A percentile compares a stretch with the other conserved stretches of the same genome.
phyloP scores from a whole-genome alignment of 2,329 filamentous ascomycete genomes.

The Diaporthe aspalathi region DNA sequence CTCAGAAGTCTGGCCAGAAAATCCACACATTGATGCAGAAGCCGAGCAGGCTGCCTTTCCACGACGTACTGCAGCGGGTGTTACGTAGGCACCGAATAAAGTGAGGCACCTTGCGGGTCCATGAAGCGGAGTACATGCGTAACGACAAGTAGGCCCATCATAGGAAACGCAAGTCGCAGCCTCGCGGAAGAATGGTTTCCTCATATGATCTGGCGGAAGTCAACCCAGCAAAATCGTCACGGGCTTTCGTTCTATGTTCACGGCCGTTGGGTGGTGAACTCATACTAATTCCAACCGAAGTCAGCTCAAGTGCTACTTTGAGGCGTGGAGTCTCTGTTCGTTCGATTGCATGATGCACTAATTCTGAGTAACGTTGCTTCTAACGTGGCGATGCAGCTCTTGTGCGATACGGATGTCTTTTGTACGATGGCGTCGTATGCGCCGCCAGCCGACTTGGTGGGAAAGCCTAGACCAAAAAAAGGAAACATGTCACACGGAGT shows the following conservation, averaged over 20 bases:
- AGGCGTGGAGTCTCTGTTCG: not conserved
- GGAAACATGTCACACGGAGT: not conserved
- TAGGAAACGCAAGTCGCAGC: fast-evolving
- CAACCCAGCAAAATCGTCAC: too few species aligned
- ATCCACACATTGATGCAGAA: not conserved
- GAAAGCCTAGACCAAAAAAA: too few species aligned
- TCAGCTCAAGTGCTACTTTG: fast-evolving
- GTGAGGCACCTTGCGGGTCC: not conserved
- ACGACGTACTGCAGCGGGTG: not conserved
- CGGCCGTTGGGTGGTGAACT: not conserved
- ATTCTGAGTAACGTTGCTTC: not conserved
- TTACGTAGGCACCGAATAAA: not conserved
- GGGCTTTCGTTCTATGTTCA: too few species aligned
- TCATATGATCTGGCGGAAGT: too few species aligned
- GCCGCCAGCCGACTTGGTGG: not conserved
- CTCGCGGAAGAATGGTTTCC: too few species aligned
- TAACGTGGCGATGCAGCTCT: not conserved
- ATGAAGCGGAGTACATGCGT: not conserved
- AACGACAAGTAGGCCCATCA: too few species aligned
- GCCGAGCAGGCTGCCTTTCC: not conserved
- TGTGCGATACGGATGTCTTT: not conserved
- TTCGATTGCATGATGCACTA: not conserved
- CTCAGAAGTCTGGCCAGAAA: not conserved
- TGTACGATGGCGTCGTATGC: not conserved
- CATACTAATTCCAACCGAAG: too few species aligned